Percentiles rank a stretch among this genome's conserved stretches.
These are phyloP conservation scores for Candida jianshihensis DNA, from an alignment of 805 yeast genomes.

Conservation along the genomic window DNA sequence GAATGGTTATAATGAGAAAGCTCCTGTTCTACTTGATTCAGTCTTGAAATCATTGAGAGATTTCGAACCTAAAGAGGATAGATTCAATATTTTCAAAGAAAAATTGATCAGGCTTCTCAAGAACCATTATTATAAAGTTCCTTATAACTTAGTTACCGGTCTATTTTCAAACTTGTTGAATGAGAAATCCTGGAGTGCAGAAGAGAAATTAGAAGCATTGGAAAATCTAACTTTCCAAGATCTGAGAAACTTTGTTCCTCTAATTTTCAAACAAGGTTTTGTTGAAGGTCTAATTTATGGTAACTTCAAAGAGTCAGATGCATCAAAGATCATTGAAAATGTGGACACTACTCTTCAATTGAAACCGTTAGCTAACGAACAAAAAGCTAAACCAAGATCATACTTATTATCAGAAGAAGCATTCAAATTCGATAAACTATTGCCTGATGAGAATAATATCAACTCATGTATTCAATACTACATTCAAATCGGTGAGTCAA, in stretches of 20 bases:
- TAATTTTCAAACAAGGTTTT: conserved; percentile 52
- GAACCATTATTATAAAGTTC: conserved; percentile 67
- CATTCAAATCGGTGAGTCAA: conserved; percentile 53
- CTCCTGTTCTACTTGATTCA: conserved; percentile 52
- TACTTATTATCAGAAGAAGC: conserved; percentile 33
- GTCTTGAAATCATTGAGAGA: conserved; percentile 47
- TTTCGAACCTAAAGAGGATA: conserved; percentile 43
- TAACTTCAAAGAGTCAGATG: conserved; percentile 51
- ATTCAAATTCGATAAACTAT: conserved; percentile 39
- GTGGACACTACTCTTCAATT: conserved; percentile 33
- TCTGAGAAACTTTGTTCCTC: conserved; percentile 42
- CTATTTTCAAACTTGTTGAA: conserved; percentile 59
- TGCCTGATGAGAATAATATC: conserved; percentile 63
- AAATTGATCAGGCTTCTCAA: conserved; percentile 53
- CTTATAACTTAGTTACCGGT: conserved; percentile 70
- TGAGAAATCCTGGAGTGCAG: conserved; percentile 61
- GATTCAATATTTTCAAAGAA: conserved; percentile 65
- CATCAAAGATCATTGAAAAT: conserved; percentile 39
- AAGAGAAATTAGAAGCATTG: conserved; percentile 50
- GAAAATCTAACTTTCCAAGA: conserved; percentile 40
- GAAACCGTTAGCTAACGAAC: conserved; percentile 35
- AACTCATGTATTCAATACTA: conserved; percentile 82
- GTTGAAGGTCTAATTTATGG: conserved; percentile 76
- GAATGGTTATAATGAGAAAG: conserved; percentile 80
- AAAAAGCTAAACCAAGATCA: conserved; percentile 36